Conservation (phyloP, 179 eudicot species). For the Camellia oleifera region DNA sequence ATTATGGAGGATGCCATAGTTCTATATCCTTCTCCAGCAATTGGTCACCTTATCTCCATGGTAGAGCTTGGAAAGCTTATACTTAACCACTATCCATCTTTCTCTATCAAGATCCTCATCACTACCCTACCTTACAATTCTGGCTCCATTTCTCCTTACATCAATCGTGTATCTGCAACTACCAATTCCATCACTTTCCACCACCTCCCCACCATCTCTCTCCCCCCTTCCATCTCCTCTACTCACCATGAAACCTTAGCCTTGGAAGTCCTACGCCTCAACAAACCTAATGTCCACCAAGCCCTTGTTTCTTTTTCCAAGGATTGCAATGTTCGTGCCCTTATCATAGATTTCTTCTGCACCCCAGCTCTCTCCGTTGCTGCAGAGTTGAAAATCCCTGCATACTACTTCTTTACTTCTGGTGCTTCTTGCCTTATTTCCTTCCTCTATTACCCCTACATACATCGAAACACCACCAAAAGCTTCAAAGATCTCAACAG, state of each 20-base stretch:
- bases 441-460: constrained; percentile 16
- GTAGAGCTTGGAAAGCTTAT: constrained; percentile 55
- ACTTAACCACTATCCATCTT: constrained; percentile 30
- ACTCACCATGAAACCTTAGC: constrained; percentile 7
- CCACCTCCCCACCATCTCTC: constrained; percentile 35
- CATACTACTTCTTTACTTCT: constrained; percentile 32
- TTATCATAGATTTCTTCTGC: constrained; percentile 41
- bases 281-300: constrained; percentile 22
- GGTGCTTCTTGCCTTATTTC: constrained; percentile 21
- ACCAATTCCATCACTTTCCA: constrained; percentile 49
- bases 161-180: constrained; percentile 36
- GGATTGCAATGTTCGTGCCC: constrained; percentile 8
- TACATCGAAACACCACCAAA: constrained; percentile 16
- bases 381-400: constrained; percentile 17
- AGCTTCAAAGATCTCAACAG: constrained; percentile 29
- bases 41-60: constrained; percentile 59
- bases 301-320: constrained; percentile 25
- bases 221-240: constrained; percentile 17
- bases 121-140: constrained; percentile 36
- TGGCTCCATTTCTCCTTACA: constrained; percentile 37
- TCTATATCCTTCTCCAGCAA: constrained; percentile 56
- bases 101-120: constrained; percentile 40
- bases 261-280: constrained; percentile 28
- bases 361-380: constrained; percentile 21
- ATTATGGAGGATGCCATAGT: constrained; percentile 25